Evolutionary conservation across 179 eudicot genomes (phyloP).

Genomic region (Spergularia azorica): DNA sequence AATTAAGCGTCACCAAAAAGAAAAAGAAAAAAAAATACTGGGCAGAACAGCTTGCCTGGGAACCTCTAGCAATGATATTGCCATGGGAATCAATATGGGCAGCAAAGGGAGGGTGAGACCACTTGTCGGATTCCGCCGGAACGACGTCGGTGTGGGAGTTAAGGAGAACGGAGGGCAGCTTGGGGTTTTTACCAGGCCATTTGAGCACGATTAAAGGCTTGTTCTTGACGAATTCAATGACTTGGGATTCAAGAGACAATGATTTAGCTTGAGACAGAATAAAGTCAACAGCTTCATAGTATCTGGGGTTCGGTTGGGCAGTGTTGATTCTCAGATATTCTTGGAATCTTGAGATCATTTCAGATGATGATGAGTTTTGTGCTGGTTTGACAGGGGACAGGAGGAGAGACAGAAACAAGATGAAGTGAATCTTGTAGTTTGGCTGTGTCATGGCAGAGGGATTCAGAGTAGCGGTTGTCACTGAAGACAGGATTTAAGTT

Average conservation of each 20-base stretch:
- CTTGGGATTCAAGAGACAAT: conserved; percentile 50
- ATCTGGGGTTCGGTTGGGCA: conserved; percentile 83
- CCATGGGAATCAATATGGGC: conserved; percentile 53
- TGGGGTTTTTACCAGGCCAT: conserved; percentile 63
- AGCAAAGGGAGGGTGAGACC: conserved; percentile 68
- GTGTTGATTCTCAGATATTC: conserved; percentile 71
- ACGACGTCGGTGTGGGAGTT: conserved; percentile 94
- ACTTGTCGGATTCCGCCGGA: conserved; percentile 74
- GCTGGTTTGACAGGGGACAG: conserved; percentile 8
- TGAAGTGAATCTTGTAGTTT: conserved; percentile 8
- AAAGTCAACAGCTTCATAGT: conserved; percentile 63
- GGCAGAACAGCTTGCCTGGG: conserved; percentile 38
- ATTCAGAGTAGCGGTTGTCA: no score
- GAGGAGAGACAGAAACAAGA: conserved; percentile 22
- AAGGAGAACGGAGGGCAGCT: conserved; percentile 62
- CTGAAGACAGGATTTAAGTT: no score
- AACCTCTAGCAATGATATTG: conserved; percentile 73
- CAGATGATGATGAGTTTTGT: conserved; percentile 21
- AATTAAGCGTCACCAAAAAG: no score
- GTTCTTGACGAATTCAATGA: conserved; percentile 54
- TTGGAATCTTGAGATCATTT: conserved; percentile 60
- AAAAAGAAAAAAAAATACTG: no score
- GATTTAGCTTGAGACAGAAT: conserved; percentile 55
- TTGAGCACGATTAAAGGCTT: conserved; percentile 72
- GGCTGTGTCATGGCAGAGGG: background rate